phyloP scores from a whole-genome alignment of 345 rosid species.

The Citrus mangshanensis region DNA sequence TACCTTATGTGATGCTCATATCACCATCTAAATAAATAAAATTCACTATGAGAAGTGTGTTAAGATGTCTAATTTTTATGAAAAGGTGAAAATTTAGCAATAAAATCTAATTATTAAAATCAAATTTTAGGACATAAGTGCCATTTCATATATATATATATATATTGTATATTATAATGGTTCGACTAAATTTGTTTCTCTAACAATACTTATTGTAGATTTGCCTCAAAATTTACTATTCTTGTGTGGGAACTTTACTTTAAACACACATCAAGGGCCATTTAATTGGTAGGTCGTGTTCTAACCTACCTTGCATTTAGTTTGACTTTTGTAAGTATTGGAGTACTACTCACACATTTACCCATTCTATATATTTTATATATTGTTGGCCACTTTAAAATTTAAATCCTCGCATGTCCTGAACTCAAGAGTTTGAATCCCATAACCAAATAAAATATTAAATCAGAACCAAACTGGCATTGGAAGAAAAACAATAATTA shows the following conservation, averaged over 20 bases:
- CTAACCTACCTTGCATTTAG: background rate
- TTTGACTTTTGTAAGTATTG: constrained; percentile 5
- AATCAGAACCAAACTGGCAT: background rate
- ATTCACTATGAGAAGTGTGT: background rate
- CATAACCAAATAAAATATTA: background rate
- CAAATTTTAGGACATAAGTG: too few relatives aligned
- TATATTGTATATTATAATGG: too few relatives aligned
- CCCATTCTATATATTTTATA: background rate
- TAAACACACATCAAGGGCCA: background rate
- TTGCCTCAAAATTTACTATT: background rate
- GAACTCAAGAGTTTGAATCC: background rate
- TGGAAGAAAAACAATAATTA: background rate
- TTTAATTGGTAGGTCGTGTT: background rate
- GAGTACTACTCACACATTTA: background rate
- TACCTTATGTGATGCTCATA: background rate
- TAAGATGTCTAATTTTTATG: too few relatives aligned
- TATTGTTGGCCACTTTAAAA: background rate
- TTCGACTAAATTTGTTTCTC: too few relatives aligned
- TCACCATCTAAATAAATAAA: background rate
- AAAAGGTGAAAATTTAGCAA: rapidly evolving
- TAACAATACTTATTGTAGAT: background rate
- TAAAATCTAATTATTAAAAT: too few relatives aligned
- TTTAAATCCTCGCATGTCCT: background rate
- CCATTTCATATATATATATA: too few relatives aligned
- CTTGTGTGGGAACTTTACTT: background rate